Evolutionary conservation across 164 flowering plant species (phyloP).

Genomic region (Paratinospora sagittata): DNA sequence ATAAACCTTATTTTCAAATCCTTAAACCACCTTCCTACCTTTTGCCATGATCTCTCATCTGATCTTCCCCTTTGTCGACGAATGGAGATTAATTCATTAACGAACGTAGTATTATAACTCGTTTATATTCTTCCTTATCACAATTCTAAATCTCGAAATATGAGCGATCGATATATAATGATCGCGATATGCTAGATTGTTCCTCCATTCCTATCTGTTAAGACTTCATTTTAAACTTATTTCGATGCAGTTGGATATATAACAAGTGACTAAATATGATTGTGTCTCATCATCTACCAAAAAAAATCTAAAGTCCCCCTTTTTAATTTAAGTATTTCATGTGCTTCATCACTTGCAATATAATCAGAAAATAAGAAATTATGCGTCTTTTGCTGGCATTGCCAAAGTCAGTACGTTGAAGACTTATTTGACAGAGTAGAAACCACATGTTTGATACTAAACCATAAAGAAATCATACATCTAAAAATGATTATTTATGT

Average conservation of each 20-base stretch:
- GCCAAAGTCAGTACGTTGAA: no score
- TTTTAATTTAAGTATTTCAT: no score
- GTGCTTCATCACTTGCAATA: no score
- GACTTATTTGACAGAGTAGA: no score
- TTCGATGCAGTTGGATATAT: background rate
- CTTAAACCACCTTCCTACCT: conserved; percentile 5
- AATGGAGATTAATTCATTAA: conserved; percentile 16
- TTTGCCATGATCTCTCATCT: conserved; percentile 8
- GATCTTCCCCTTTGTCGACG: conserved; percentile 6
- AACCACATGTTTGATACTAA: no score
- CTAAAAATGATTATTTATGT: no score
- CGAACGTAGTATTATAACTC: conserved; percentile 5
- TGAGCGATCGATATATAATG: conserved; percentile 1
- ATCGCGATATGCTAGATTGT: conserved; percentile 5
- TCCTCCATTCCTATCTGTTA: conserved; percentile 11
- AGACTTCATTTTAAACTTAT: background rate
- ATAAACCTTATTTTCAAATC: conserved; percentile 11
- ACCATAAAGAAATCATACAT: no score
- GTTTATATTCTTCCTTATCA: conserved; percentile 23
- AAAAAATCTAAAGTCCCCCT: no score
- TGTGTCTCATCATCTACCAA: no score
- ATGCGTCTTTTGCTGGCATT: no score
- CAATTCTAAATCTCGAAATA: conserved; percentile 11
- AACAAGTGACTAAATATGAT: no score
- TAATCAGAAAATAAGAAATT: no score